Percentiles rank a stretch among this genome's conserved stretches.
These are phyloP conservation scores for Leishmania tarentolae DNA, from an alignment of 208 protist species.

Conservation along the genomic window DNA sequence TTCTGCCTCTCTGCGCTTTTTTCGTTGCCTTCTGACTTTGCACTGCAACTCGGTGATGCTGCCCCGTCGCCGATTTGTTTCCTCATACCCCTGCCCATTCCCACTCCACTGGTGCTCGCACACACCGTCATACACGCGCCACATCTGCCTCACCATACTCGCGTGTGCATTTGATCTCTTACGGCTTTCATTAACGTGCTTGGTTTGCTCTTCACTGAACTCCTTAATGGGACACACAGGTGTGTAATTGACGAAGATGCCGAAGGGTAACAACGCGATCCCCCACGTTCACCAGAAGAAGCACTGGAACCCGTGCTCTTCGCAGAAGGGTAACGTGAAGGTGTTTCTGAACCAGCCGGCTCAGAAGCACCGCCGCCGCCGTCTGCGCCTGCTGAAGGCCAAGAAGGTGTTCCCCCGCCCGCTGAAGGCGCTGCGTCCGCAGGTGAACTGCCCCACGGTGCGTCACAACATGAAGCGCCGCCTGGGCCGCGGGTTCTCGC, in stretches of 20 bases:
- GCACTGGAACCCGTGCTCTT: conserved; percentile 94
- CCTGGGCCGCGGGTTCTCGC: conserved; percentile 97
- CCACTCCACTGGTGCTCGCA: background rate
- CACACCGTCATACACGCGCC: background rate
- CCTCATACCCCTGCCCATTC: background rate
- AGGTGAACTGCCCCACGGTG: conserved; percentile 94
- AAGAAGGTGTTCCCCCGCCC: conserved; percentile 96
- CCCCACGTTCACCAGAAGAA: conserved; percentile 96
- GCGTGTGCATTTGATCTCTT: background rate
- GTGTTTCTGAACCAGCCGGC: conserved; percentile 90
- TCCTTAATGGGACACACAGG: background rate
- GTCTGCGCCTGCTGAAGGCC: conserved; percentile 87
- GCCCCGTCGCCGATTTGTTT: too few species aligned
- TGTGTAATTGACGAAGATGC: conserved; percentile 74
- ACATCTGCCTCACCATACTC: background rate
- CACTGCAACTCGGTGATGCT: background rate
- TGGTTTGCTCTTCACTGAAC: background rate
- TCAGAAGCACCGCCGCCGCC: conserved; percentile 85
- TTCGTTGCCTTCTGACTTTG: background rate
- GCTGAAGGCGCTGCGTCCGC: conserved; percentile 92
- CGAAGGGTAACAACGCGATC: conserved; percentile 97
- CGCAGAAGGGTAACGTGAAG: conserved; percentile 93
- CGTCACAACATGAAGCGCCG: conserved; percentile 97
- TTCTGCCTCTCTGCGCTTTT: background rate
- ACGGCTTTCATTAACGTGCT: background rate